Evolutionary conservation across 2,329 filamentous ascomycete species (phyloP).

Genomic region (Calonectria hawksworthii): DNA sequence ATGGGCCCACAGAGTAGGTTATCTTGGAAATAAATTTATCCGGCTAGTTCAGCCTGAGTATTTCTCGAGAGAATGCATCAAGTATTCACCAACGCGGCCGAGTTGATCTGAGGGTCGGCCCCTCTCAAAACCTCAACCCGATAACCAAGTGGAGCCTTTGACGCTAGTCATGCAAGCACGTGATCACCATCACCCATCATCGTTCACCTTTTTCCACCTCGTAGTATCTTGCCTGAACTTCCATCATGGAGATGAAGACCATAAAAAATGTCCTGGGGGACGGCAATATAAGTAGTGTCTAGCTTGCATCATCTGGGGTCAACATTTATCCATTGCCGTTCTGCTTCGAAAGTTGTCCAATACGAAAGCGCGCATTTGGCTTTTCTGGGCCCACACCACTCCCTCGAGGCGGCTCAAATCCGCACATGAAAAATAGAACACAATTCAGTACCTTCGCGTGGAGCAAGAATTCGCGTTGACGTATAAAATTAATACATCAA

Average conservation of each 20-base stretch:
- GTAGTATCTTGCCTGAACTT: no score
- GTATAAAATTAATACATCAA: no score
- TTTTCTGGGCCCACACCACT: background rate
- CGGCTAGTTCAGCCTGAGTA: background rate
- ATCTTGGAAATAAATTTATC: background rate
- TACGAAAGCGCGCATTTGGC: background rate
- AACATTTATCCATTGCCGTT: background rate
- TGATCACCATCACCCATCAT: background rate
- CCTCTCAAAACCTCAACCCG: background rate
- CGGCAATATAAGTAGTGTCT: background rate
- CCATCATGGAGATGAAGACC: background rate
- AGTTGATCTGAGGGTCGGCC: background rate
- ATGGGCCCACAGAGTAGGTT: background rate
- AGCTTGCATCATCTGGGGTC: background rate
- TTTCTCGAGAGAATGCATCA: background rate
- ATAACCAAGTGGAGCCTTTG: background rate
- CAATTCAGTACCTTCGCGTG: no score
- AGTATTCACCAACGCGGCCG: background rate
- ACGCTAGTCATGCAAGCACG: background rate
- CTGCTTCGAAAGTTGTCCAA: background rate
- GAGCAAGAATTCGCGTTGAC: no score
- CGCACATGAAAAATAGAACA: no score
- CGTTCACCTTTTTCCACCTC: accelerated
- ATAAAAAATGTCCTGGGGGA: background rate
- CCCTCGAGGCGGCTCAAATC: no score